Evolutionary conservation across 768 basidiomycete genomes (phyloP).

Genomic region (Leccinum obscurum): DNA sequence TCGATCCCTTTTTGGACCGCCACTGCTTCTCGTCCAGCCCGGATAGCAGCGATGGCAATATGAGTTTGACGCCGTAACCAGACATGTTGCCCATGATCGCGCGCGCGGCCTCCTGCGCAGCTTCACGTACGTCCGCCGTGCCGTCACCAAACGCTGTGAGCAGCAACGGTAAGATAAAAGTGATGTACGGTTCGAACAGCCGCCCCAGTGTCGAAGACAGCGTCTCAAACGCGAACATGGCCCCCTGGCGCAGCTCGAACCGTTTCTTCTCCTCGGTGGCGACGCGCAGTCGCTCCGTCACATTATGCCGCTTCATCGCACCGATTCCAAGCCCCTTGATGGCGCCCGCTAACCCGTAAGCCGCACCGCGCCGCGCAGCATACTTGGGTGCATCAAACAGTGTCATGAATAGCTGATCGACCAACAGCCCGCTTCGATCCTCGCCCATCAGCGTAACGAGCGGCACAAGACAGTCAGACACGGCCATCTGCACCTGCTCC

Average conservation of each 20-base stretch:
- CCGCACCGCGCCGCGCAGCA: constrained; percentile 92
- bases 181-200: constrained; percentile 91
- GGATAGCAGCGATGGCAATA: constrained; percentile 84
- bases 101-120: constrained; percentile 86
- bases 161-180: constrained; percentile 78
- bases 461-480: constrained; percentile 92
- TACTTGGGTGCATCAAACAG: constrained; percentile 83
- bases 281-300: constrained; percentile 69
- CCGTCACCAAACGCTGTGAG: constrained; percentile 86
- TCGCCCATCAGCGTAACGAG: constrained; percentile 69
- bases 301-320: constrained; percentile 79
- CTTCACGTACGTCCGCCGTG: constrained; percentile 86
- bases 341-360: constrained; percentile 92
- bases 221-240: constrained; percentile 94
- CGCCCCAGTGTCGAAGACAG: constrained; percentile 84
- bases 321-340: constrained; percentile 89
- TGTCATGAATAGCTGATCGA: constrained; percentile 75
- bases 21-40: constrained; percentile 98
- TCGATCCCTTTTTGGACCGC: constrained; percentile 96
- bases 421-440: constrained; percentile 46
- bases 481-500: constrained; percentile 95
- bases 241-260: constrained; percentile 87
- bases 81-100: constrained; percentile 96
- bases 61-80: constrained; percentile 93
- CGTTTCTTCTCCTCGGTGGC: constrained; percentile 89